A percentile compares a stretch with the other conserved stretches of the same genome.
phyloP scores from a whole-genome alignment of 1,139 yeast genomes.

The Kodamaea arcana region DNA sequence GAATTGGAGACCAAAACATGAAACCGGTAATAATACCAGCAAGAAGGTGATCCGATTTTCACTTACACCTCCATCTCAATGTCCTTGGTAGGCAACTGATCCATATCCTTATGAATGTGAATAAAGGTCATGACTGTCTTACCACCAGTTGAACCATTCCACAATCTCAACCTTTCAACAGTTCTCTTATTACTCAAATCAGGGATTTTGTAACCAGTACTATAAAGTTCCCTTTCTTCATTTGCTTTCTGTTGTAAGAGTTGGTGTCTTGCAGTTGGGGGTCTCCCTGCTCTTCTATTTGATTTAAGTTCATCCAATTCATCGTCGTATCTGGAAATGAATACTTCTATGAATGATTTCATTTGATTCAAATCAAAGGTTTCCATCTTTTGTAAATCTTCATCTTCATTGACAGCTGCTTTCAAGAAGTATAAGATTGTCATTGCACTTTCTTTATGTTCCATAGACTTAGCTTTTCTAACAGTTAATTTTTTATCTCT shows the following conservation, averaged over 20 bases:
- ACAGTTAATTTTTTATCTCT: conserved; percentile 68
- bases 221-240: conserved; percentile 57
- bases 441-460: conserved; percentile 57
- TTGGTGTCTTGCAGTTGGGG: conserved; percentile 68
- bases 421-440: conserved; percentile 61
- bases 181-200: conserved; percentile 60
- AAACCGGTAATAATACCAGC: too few relatives aligned
- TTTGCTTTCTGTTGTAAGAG: conserved; percentile 58
- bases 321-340: conserved; percentile 65
- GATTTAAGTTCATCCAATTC: conserved; percentile 58
- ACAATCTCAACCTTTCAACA: conserved; percentile 55
- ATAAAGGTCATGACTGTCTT: conserved; percentile 54
- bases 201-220: conserved; percentile 71
- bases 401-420: conserved; percentile 50
- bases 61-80: conserved; percentile 16
- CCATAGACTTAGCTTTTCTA: conserved; percentile 52
- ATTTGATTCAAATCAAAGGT: conserved; percentile 54
- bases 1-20: too few relatives aligned
- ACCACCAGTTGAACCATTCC: conserved; percentile 89
- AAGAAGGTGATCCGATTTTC: too few relatives aligned
- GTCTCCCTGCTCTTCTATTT: conserved; percentile 83
- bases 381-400: conserved; percentile 32
- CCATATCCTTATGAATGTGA: conserved; percentile 31
- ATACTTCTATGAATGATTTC: conserved; percentile 56
- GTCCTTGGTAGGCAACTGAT: conserved; percentile 25